A percentile compares a stretch with the other conserved stretches of the same genome.
phyloP scores from a whole-genome alignment of 2,329 filamentous ascomycete species.

The Diaporthe eres region DNA sequence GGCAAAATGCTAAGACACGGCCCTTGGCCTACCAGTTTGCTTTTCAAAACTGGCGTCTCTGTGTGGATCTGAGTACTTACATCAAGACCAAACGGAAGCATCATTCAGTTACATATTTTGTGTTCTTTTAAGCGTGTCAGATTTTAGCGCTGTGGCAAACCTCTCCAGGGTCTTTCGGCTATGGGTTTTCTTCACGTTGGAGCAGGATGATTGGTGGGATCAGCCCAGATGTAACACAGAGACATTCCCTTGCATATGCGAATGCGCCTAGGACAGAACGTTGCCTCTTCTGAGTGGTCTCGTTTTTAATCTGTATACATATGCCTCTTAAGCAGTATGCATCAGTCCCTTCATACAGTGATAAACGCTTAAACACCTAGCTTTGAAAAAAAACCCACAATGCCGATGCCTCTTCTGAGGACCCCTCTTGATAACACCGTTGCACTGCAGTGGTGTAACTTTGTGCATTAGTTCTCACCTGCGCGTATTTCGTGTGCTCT shows the following conservation, averaged over 20 bases:
- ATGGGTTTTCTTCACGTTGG: background rate
- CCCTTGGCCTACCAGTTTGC: background rate
- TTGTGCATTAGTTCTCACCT: slow-evolving; percentile 7
- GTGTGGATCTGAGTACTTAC: background rate
- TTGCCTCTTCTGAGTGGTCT: background rate
- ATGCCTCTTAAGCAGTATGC: too few relatives aligned
- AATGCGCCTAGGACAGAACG: slow-evolving; percentile 3
- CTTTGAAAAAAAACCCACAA: too few relatives aligned
- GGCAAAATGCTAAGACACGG: too few relatives aligned
- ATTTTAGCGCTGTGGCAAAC: slow-evolving; percentile 12
- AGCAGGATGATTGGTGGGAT: slow-evolving; percentile 5
- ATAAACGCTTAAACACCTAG: too few relatives aligned
- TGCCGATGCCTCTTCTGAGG: background rate
- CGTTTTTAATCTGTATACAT: too few relatives aligned
- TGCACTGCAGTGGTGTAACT: slow-evolving; percentile 1
- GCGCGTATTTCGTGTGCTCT: background rate
- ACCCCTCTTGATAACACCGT: slow-evolving; percentile 7
- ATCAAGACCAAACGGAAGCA: background rate
- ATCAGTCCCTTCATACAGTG: too few relatives aligned
- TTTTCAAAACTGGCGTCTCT: too few relatives aligned
- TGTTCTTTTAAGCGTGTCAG: background rate
- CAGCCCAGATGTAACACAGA: background rate
- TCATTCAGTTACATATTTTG: background rate
- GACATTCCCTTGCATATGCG: slow-evolving; percentile 7
- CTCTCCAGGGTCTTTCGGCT: background rate